Evolutionary conservation across 805 yeast genomes (phyloP), one percentile per base, ranked within the genome.

Genomic region (Lachancea lanzarotensis): DNA sequence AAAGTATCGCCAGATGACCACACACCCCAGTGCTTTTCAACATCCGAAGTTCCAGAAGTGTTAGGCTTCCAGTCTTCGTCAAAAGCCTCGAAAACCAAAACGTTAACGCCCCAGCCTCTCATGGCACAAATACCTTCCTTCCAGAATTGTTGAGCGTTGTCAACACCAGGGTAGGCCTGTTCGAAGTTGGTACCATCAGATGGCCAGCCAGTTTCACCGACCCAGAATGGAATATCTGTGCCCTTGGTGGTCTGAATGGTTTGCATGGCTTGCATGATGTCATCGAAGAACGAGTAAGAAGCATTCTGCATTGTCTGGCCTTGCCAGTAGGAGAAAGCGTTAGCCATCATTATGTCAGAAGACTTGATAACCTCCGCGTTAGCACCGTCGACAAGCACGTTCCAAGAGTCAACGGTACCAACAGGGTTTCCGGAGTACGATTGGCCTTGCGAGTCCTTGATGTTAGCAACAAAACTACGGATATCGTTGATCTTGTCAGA

Each of bases 241-340:
- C 96, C 96, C 75, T 91, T 90, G 57, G 77, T 68, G 55, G 87
- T 73, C 76, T 91, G 96, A 59, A 91, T 79, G 50, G 75, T 73
- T 73, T 88, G 95, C 66, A 91, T 72, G 54, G 97, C 96, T 76
- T 91, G 97, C 96, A 90, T 89, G 67, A 91, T 87, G 67, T 91
- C 97, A 66, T 90, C 97, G 55, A 88, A 78, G 83, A 90, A 91
- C 2, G 96, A 88, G 76, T 79, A 86, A 15, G 95, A 79, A 22
- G 96, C 78, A 67, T 90, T 90, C 40, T 67, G 61, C 77, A 75
- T 76, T 54, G 88, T 76, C 73, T 89, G 97, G 36, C 97, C 97
- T 74, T 91, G 98, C 98, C 98, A 91, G 82, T 90, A 91, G 8
- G 97, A 86, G 78, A 91, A 91, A 41, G 96, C 97, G 65, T 91